Percentiles rank a stretch among this genome's conserved stretches.
Conservation (phyloP, 257 asterid genomes). For the Catharanthus roseus region DNA sequence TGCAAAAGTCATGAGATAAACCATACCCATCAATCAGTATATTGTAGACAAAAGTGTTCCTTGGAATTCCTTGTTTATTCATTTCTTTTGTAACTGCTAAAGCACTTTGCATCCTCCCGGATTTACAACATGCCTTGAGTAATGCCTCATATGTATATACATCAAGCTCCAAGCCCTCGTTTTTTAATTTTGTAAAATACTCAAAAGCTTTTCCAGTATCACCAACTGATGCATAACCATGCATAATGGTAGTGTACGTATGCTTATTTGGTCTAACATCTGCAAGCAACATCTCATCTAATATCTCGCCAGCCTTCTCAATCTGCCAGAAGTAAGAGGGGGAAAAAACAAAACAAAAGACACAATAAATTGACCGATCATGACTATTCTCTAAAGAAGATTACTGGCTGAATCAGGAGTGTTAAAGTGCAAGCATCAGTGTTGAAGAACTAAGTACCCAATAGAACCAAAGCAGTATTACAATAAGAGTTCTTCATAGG, state of each 20-base stretch:
- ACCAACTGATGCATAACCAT: constrained; percentile 96
- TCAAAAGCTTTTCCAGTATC: constrained; percentile 93
- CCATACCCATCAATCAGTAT: constrained; percentile 91
- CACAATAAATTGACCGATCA: background rate
- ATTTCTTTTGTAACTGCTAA: constrained; percentile 92
- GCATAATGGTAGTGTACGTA: constrained; percentile 91
- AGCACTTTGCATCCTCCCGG: constrained; percentile 99
- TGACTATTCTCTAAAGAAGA: background rate
- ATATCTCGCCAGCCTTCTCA: constrained; percentile 72
- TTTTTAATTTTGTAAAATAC: constrained; percentile 72
- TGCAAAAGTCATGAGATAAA: background rate
- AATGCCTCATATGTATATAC: constrained; percentile 86
- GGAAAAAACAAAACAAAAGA: constrained; percentile 6
- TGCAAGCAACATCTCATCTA: constrained; percentile 88
- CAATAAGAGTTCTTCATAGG: too few species aligned
- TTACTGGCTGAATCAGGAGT: background rate
- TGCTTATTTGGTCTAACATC: constrained; percentile 79
- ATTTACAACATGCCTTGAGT: constrained; percentile 96
- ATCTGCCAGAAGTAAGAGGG: constrained; percentile 51
- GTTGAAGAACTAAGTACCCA: background rate
- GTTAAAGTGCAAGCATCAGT: background rate
- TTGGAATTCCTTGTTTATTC: constrained; percentile 63
- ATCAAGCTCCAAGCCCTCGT: constrained; percentile 85
- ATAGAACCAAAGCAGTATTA: too few species aligned
- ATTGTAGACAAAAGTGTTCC: constrained; percentile 89